Base-by-base conservation (phyloP, 306 rosid species). In the Sicyos baderoa region DNA sequence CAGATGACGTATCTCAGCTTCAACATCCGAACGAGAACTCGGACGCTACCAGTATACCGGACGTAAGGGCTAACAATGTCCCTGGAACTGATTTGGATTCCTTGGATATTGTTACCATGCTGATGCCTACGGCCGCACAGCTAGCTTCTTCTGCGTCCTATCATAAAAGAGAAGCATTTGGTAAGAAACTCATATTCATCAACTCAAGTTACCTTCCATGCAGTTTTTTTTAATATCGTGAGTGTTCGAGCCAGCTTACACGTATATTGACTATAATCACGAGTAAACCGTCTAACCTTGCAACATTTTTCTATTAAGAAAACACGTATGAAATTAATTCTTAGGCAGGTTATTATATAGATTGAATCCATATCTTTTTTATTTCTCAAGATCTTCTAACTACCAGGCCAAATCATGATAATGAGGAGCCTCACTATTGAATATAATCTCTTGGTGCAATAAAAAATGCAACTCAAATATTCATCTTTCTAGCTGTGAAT, bases 141-240 rank as follows among this genome's bases (percentile, higher is more conserved):
- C 14, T 63, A 21, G 83, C 83, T 45, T 84, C 87, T 8, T 60
- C 23, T 48, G 51, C 49, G 80, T 37, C 29, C 16, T 78, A 76
- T 61, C 79, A 81, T 71, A 84, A 68, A 45, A 67, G 87, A 71
- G 79, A 78, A 62, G 83, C 87, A 40, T 74, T 84, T 52, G 87
- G 85, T 84, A 78, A 13, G 73, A 37, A 53, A 61, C 42, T 60
- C 72, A 21, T 19, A 18, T 48, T 67, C 57, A 7, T 65, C 19
- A 17, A 40, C 11, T 42, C 16, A 63, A 63, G 32, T 42, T 40
- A 5, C 52, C 11, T 40, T 63, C 1, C 18, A 9, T n/a, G n/a
- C 25, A 23, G 2, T 19, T 21, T 35, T 14, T 56, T 37, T 37
- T 37, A 0, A 5, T 37, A 0, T 6, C 9, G 9, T 6, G 44